A percentile compares a stretch with the other conserved stretches of the same genome.
phyloP scores from a whole-genome alignment of 2,329 filamentous ascomycete species.

The Daldinia eschscholtzii region DNA sequence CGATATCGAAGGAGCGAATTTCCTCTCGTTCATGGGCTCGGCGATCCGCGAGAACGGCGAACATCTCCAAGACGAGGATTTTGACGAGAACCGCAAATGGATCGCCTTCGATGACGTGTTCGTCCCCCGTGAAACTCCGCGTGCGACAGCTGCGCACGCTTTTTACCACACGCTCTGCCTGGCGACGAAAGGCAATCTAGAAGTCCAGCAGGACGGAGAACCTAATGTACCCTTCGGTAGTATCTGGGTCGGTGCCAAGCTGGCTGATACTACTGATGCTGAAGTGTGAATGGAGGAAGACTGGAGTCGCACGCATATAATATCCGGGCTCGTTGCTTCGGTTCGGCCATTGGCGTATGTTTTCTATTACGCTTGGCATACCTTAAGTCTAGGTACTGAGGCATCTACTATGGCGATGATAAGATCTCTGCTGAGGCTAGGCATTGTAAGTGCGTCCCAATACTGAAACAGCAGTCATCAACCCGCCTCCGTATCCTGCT shows the following conservation, averaged over 20 bases:
- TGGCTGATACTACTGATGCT: not conserved
- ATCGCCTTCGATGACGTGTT: slow-evolving; percentile 79
- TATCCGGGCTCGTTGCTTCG: slow-evolving; percentile 3
- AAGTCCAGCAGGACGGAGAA: slow-evolving; percentile 69
- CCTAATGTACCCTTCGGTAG: slow-evolving; percentile 59
- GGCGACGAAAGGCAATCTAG: slow-evolving; percentile 73
- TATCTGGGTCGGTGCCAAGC: slow-evolving; percentile 60
- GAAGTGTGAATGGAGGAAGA: not conserved
- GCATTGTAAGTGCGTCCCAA: not conserved
- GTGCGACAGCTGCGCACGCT: slow-evolving; percentile 77
- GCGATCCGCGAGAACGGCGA: slow-evolving; percentile 52
- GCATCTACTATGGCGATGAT: not conserved
- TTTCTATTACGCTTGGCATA: slow-evolving; percentile 1
- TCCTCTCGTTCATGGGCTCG: slow-evolving; percentile 59
- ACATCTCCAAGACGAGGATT: slow-evolving; percentile 50
- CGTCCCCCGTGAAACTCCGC: slow-evolving; percentile 65
- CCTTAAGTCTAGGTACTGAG: not conserved
- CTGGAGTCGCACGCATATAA: slow-evolving; percentile 3
- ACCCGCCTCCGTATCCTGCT: not conserved
- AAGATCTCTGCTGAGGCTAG: slow-evolving; percentile 1
- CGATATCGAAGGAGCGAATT: slow-evolving; percentile 61
- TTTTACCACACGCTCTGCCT: slow-evolving; percentile 80
- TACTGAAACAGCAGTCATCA: not conserved
- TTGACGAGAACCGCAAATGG: slow-evolving; percentile 56
- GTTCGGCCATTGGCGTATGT: not conserved